Conservation (phyloP, 208 protist genomes). For the Leishmania tropica region DNA sequence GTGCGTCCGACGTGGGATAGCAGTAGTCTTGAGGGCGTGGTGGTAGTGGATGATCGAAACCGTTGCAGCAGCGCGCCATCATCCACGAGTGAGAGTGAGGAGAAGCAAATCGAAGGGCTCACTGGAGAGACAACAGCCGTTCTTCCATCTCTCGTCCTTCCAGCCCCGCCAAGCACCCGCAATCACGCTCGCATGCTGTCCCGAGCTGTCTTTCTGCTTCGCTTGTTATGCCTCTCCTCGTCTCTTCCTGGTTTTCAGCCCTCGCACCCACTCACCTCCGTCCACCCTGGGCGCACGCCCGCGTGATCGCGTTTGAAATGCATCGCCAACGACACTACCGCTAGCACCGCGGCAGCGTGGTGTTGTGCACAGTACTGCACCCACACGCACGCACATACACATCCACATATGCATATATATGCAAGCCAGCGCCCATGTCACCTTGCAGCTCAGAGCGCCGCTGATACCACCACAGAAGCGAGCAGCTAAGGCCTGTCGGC, state of each 20-base stretch:
- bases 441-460: neutral
- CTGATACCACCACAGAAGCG: neutral
- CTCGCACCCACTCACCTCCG: neutral
- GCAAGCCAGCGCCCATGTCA: neutral
- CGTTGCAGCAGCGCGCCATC: neutral
- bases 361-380: neutral
- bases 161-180: neutral
- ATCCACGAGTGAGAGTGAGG: neutral
- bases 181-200: neutral
- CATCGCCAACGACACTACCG: neutral
- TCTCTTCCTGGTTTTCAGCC: neutral
- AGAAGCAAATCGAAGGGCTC: neutral
- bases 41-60: neutral
- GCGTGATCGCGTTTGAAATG: neutral
- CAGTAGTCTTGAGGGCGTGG: neutral
- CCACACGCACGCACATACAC: neutral
- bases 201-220: neutral
- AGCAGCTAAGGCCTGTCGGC: no score
- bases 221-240: neutral
- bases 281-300: neutral
- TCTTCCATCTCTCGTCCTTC: constrained; percentile 8
- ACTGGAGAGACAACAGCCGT: neutral
- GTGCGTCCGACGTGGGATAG: neutral
- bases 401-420: neutral
- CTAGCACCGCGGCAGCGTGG: neutral